phyloP scores from a whole-genome alignment of 139 green algal genomes.

The Coelastrella sp. region DNA sequence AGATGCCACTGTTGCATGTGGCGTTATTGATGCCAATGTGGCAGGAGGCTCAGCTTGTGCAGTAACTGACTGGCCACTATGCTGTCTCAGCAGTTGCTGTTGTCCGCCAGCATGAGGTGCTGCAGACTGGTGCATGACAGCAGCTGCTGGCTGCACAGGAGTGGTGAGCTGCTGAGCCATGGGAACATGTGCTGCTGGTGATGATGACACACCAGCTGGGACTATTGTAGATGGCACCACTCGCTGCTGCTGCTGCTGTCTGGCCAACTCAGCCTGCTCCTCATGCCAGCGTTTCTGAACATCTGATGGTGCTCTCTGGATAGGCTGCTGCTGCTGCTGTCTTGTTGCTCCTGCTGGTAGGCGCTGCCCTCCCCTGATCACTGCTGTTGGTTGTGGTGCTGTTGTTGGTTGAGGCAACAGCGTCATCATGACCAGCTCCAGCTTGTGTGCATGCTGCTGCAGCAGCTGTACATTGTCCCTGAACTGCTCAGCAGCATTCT shows the following conservation, averaged over 20 bases:
- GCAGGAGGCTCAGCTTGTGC: too few relatives aligned
- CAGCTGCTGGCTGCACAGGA: too few relatives aligned
- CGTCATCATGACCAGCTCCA: neutral
- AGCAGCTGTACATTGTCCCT: conserved; percentile 22
- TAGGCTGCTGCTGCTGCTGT: conserved; percentile 21
- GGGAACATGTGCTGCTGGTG: too few relatives aligned
- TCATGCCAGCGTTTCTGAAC: neutral
- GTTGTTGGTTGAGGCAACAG: conserved; percentile 6
- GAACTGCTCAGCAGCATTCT: conserved; percentile 41
- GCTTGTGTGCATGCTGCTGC: neutral
- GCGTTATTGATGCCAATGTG: too few relatives aligned
- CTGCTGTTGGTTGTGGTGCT: neutral
- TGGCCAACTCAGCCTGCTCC: neutral
- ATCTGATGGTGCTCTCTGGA: neutral
- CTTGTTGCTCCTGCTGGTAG: neutral
- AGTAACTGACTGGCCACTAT: too few relatives aligned
- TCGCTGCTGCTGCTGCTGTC: conserved; percentile 2
- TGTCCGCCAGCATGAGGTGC: too few relatives aligned
- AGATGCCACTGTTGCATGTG: too few relatives aligned
- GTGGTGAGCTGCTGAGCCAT: too few relatives aligned
- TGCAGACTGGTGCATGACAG: too few relatives aligned
- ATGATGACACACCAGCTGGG: too few relatives aligned
- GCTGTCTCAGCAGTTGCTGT: too few relatives aligned
- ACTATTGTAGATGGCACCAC: too few relatives aligned
- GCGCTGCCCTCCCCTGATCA: neutral